phyloP scores from a whole-genome alignment of 1,284 basidiomycete genomes.

The Exobasidium rhododendri region DNA sequence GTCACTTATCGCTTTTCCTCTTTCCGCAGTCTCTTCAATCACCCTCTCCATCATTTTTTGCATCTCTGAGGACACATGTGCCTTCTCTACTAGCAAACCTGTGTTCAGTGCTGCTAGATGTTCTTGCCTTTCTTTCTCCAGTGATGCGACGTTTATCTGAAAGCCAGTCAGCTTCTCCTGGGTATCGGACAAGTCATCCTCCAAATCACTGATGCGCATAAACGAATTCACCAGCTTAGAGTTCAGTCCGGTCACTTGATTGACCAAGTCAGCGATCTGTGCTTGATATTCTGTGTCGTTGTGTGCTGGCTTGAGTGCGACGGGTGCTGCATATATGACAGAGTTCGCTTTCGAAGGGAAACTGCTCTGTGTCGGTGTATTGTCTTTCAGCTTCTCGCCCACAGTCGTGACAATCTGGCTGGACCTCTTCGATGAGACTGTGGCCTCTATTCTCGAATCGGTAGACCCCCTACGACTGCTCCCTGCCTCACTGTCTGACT shows the following conservation, averaged over 20 bases:
- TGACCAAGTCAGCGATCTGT: constrained; percentile 79
- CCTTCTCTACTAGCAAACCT: constrained; percentile 83
- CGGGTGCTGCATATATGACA: background rate
- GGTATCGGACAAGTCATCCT: constrained; percentile 76
- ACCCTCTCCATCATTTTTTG: constrained; percentile 89
- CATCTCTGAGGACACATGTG: constrained; percentile 84
- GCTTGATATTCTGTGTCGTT: constrained; percentile 62
- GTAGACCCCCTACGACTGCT: background rate
- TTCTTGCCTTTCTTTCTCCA: constrained; percentile 59
- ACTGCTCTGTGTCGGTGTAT: background rate
- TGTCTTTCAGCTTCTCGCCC: background rate
- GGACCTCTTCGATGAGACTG: background rate
- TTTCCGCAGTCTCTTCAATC: constrained; percentile 84
- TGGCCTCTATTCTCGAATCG: background rate
- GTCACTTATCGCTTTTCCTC: constrained; percentile 79
- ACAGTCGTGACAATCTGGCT: background rate
- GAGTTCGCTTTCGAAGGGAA: background rate
- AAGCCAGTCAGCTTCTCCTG: constrained; percentile 67
- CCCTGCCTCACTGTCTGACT: constrained; percentile 31
- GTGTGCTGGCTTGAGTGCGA: background rate
- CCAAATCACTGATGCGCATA: constrained; percentile 84
- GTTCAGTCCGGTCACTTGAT: constrained; percentile 86
- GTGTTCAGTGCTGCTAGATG: constrained; percentile 60
- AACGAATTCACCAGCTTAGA: constrained; percentile 87
- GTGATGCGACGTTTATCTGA: constrained; percentile 57